Evolutionary conservation across 2,329 filamentous ascomycete species (phyloP).

Genomic region (Alternaria sp.): DNA sequence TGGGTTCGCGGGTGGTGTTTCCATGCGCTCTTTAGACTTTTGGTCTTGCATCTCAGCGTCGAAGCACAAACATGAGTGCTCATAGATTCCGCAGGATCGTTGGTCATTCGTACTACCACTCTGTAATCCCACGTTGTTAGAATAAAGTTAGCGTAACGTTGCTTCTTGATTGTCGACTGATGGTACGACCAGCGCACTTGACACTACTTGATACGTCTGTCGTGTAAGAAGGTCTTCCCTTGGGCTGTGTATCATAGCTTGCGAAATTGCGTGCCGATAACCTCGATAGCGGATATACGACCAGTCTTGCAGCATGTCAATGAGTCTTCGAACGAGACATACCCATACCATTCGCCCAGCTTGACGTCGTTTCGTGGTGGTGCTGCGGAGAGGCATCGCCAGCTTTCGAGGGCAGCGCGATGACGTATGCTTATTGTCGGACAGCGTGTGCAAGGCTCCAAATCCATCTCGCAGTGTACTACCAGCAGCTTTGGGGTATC

Average conservation of each 20-base stretch:
- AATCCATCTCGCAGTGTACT: neutral
- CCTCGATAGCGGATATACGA: neutral
- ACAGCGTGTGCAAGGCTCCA: neutral
- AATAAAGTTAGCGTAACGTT: slow-evolving; percentile 9
- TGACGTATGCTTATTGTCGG: neutral
- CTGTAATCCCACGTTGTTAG: neutral
- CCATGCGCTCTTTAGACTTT: neutral
- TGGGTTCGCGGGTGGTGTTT: neutral
- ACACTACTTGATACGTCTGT: no score
- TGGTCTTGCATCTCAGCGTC: neutral
- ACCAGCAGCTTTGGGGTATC: neutral
- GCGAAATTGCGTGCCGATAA: neutral
- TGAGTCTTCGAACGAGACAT: neutral
- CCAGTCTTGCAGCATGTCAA: no score
- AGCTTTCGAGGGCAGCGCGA: neutral
- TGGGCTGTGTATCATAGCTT: neutral
- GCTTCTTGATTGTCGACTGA: neutral
- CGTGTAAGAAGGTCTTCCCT: neutral
- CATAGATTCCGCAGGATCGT: neutral
- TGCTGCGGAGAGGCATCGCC: neutral
- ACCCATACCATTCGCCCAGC: neutral
- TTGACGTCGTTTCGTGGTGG: neutral
- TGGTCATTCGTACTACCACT: neutral
- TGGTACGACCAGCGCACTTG: neutral
- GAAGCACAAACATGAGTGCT: neutral